Base-by-base conservation (phyloP, 2,329 filamentous ascomycete genomes). In the Fusarium compactum region DNA sequence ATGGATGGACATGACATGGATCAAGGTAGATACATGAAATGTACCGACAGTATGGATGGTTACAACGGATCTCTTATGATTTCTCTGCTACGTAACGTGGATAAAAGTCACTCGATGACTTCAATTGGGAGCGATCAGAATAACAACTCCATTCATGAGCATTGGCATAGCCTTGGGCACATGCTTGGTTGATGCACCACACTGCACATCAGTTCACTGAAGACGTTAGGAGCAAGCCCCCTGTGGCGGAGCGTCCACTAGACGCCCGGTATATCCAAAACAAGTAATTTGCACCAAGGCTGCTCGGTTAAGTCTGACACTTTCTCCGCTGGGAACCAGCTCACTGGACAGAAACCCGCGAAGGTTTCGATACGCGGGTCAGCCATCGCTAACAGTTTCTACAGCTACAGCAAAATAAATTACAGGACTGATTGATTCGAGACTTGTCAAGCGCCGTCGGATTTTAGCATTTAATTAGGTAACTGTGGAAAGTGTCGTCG, bases 221-320 rank as follows among this genome's bases (percentile, higher is more conserved):
- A 27, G 47, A 53, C 61, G 25, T 22, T 25, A 24, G 51, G 22
- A 48, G 47, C 62, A 46, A 66, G 62, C 62, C 62, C 62, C 47
- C 54, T 65, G 63, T 66, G 63, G 62, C 63, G 62, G 44, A 66
- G 62, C 44, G 40, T 50, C 62, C 62, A 66, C 62, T 53, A 62
- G 58, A 50, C 43, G n/a, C 34, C 24, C 14, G 38, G 55, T 66
- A 60, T 48, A 65, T 64, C 62, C 43, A 59, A 59, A 65, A 53
- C 53, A 50, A 61, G 62, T 41, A 64, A 65, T 65, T 16, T 54
- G 43, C 30, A 40, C 27, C 34, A 66, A 61, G 62, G 24, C 44
- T n/a, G 38, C 40, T 54, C 62, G 56, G 55, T 50, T 61, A 48
- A 51, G 50, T 66, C 48, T 67, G 62, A 55, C 38, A 50, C 59